phyloP scores from a whole-genome alignment of 305 asterid species.

The Nicotiana rustica region DNA sequence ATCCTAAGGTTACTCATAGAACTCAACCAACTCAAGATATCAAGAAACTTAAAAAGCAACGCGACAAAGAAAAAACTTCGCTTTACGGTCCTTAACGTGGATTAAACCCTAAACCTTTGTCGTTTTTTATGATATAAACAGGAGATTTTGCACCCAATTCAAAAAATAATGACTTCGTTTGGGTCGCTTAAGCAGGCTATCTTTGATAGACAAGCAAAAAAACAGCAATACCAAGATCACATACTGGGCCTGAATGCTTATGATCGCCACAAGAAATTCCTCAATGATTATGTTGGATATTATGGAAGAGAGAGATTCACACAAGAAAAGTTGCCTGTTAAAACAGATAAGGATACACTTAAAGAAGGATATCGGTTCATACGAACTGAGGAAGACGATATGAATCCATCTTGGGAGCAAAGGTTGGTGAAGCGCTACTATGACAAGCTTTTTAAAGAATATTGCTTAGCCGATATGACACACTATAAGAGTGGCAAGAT shows the following conservation, averaged over 20 bases:
- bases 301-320: slow-evolving; percentile 50
- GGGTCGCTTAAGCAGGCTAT: slow-evolving; percentile 77
- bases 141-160: slow-evolving; percentile 41
- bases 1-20: slow-evolving; percentile 11
- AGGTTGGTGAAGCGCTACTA: slow-evolving; percentile 87
- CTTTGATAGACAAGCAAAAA: slow-evolving; percentile 82
- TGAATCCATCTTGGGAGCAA: slow-evolving; percentile 89
- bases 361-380: slow-evolving; percentile 54
- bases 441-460: slow-evolving; percentile 96
- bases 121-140: neutral
- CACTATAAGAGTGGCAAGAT: slow-evolving; percentile 95
- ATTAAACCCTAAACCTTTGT: slow-evolving; percentile 4
- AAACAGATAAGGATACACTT: slow-evolving; percentile 90
- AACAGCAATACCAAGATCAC: slow-evolving; percentile 65
- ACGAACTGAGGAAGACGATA: slow-evolving; percentile 89
- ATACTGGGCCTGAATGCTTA: slow-evolving; percentile 95
- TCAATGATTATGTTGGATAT: slow-evolving; percentile 78
- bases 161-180: slow-evolving; percentile 70
- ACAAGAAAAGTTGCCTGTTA: slow-evolving; percentile 66
- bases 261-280: slow-evolving; percentile 91
- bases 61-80: neutral
- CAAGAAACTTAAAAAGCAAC: slow-evolving; percentile 22
- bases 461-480: slow-evolving; percentile 98
- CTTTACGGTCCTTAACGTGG: slow-evolving; percentile 58
- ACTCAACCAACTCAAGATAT: slow-evolving; percentile 1